Conservation (phyloP, 441 rosid genomes). For the Adansonia madagascariensis region DNA sequence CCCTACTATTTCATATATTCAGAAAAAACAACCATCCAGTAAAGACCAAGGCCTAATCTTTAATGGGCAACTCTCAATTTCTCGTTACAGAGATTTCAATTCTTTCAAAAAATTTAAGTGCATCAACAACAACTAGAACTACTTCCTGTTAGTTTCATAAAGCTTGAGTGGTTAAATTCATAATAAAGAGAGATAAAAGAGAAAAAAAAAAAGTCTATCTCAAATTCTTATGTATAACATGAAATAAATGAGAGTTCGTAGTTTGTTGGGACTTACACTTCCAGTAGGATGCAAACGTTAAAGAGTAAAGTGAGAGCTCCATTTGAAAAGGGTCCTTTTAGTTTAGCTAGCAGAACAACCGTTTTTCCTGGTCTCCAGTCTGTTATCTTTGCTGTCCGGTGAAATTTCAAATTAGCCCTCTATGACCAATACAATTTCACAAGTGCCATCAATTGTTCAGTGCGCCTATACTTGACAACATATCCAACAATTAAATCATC, state of each 20-base stretch:
- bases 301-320: conserved; percentile 53
- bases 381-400: conserved; percentile 28
- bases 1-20: not conserved
- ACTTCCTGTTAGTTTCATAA: conserved; percentile 19
- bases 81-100: conserved; percentile 23
- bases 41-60: conserved; percentile 23
- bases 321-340: conserved; percentile 29
- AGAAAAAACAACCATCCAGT: conserved; percentile 18
- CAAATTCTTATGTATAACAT: not conserved
- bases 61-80: conserved; percentile 8
- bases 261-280: conserved; percentile 39
- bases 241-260: conserved; percentile 17
- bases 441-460: conserved; percentile 23
- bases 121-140: conserved; percentile 27
- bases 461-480: not conserved
- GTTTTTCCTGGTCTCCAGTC: conserved; percentile 19
- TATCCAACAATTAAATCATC: not conserved
- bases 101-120: conserved; percentile 11
- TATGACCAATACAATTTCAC: conserved; percentile 11
- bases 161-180: conserved; percentile 17
- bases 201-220: not conserved
- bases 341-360: conserved; percentile 14
- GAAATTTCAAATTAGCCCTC: conserved; percentile 23
- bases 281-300: conserved; percentile 38
- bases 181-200: not conserved